Conservation (phyloP, 495 filamentous ascomycete genomes). For the Trypethelium eluteriae region DNA sequence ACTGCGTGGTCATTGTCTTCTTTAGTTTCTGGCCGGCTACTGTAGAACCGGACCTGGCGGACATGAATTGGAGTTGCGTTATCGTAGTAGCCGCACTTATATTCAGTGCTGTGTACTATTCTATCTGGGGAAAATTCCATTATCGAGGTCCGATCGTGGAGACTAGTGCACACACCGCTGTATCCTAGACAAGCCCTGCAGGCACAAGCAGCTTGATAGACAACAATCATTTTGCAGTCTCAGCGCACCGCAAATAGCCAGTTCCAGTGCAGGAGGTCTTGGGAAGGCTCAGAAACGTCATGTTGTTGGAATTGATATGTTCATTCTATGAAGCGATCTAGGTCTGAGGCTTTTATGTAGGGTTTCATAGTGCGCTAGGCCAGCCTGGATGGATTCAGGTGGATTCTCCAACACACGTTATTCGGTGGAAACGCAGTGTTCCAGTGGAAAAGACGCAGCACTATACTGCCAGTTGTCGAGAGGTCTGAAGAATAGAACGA, state of each 20-base stretch:
- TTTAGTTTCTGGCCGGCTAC: conserved; percentile 23
- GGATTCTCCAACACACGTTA: too few species aligned
- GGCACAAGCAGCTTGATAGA: conserved; percentile 11
- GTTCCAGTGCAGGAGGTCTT: neutral
- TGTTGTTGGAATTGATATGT: too few species aligned
- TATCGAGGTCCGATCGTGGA: conserved; percentile 30
- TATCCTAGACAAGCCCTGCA: neutral
- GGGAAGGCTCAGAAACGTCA: neutral
- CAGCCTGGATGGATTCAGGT: too few species aligned
- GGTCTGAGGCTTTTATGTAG: too few species aligned
- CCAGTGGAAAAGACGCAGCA: neutral
- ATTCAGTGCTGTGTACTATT: conserved; percentile 25
- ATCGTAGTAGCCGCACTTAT: conserved; percentile 25
- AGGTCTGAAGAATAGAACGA: neutral
- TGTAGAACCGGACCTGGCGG: conserved; percentile 19
- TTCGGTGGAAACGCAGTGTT: neutral
- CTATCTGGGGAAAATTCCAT: conserved; percentile 36
- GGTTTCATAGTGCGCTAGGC: too few species aligned
- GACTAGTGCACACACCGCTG: neutral
- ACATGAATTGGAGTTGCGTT: conserved; percentile 27
- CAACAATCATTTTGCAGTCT: neutral
- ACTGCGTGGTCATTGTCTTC: conserved; percentile 26
- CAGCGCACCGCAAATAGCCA: conserved; percentile 2
- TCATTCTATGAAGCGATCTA: too few species aligned
- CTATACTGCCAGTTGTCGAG: neutral